Percentiles rank a stretch among this genome's conserved stretches.
These are phyloP conservation scores for Syzygium aqueum DNA, from an alignment of 345 rosid species.

Conservation along the genomic window DNA sequence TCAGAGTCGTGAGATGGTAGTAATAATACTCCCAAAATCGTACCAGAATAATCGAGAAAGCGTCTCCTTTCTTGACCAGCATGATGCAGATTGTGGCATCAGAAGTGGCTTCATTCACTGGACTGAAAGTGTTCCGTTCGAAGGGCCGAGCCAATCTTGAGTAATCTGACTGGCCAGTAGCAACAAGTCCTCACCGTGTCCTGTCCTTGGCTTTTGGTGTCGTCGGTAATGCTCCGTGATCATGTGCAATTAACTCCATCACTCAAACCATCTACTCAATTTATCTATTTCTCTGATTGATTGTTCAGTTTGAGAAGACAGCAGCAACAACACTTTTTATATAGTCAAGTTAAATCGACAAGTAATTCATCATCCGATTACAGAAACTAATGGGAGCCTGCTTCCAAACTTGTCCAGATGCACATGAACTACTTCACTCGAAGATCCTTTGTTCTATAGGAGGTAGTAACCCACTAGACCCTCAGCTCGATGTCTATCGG, in stretches of 20 bases:
- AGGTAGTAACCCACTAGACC: background rate
- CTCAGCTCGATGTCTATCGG: background rate
- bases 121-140: background rate
- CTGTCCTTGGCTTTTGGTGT: background rate
- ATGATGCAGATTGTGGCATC: background rate
- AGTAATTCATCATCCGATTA: background rate
- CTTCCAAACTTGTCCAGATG: background rate
- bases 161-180: background rate
- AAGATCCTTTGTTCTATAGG: background rate
- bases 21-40: background rate
- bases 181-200: background rate
- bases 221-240: background rate
- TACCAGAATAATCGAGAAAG: background rate
- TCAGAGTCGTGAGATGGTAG: background rate
- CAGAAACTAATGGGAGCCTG: background rate
- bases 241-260: background rate
- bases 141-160: background rate
- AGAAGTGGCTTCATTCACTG: background rate
- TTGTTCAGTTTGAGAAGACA: background rate
- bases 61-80: background rate
- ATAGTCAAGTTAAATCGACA: background rate
- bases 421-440: background rate
- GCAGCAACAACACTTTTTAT: background rate
- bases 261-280: background rate
- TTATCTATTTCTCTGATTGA: background rate